Base-by-base conservation (phyloP, 352 stramenopile species). In the Globisporangium spiculum region DNA sequence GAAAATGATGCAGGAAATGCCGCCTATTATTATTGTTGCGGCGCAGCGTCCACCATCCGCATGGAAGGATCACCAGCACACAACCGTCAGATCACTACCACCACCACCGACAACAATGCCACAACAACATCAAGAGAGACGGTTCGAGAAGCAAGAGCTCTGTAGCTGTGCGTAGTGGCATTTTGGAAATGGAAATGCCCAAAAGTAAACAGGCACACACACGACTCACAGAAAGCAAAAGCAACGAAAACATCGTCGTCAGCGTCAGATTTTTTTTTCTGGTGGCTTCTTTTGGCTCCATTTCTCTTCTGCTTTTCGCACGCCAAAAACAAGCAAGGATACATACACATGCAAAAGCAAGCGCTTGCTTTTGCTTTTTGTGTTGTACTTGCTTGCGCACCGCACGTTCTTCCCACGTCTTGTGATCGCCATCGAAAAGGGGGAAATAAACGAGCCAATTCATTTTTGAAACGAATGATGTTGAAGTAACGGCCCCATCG, bases 401-500 rank as follows among this genome's bases (percentile, higher is more conserved):
- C 32, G 32, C 32, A 50, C 56, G 32, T 48, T 61, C 55, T 18
- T 36, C n/a, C 16, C 20, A 46, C 20, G 14, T 46, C 16, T 14
- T 48, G 18, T 50, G 41, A 50, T 50, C 16, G 41, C 32, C 56
- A 46, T 3, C 32, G 16, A 32, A 62, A 50, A 32, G 3, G n/a
- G 16, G 3, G 56, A 50, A 26, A 41, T 44, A 58, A 36, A 34
- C 0, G 14, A 20, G 12, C 41, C 41, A 48, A n/a, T 20, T 10
- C 32, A 4, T 10, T 32, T 34, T n/a, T 26, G 54, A 62, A 62
- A 32, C 56, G 56, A 22, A 52, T 52, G 44, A 52, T 52, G 44
- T 24, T 52, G 14, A 38, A 41, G 56, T 62, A 62, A 62, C 56
- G 56, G 5, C 32, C 20, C 56, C 1, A 62, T 56, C 50, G 50